Conservation (phyloP, 805 yeast species). For the Maudiozyma bulderi region DNA sequence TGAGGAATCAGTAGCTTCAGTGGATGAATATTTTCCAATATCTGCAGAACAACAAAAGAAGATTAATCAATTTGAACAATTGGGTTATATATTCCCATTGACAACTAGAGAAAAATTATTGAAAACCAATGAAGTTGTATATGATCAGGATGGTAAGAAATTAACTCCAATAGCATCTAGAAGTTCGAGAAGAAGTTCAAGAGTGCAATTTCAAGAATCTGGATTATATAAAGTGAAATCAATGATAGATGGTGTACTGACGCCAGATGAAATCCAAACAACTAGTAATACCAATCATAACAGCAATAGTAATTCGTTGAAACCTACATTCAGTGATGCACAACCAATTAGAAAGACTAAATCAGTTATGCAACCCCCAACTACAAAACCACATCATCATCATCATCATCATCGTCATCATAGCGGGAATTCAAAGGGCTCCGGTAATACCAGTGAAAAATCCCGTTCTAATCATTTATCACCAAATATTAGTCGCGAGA, state of each 20-base stretch:
- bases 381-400: slow-evolving; percentile 3
- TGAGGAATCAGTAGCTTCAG: slow-evolving; percentile 16
- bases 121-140: slow-evolving; percentile 3
- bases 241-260: slow-evolving; percentile 13
- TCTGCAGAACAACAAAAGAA: slow-evolving; percentile 18
- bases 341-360: slow-evolving; percentile 16
- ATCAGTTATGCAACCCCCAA: slow-evolving; percentile 9
- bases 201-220: slow-evolving; percentile 19
- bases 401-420: slow-evolving; percentile 4
- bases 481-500: background rate
- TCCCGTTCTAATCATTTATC: background rate
- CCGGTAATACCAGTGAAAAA: background rate
- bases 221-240: slow-evolving; percentile 27
- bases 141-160: slow-evolving; percentile 9
- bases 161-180: slow-evolving; percentile 9
- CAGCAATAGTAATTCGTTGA: background rate
- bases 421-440: background rate
- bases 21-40: slow-evolving; percentile 23
- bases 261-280: background rate
- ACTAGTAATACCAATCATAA: background rate
- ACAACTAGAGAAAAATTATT: slow-evolving; percentile 13
- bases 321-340: background rate
- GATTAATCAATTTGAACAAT: slow-evolving; percentile 18
- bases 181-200: slow-evolving; percentile 20
- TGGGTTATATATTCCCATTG: slow-evolving; percentile 25